These are phyloP conservation scores for Aspergillus heteromorphus DNA, from an alignment of 495 filamentous ascomycete species.

Conservation along the genomic window DNA sequence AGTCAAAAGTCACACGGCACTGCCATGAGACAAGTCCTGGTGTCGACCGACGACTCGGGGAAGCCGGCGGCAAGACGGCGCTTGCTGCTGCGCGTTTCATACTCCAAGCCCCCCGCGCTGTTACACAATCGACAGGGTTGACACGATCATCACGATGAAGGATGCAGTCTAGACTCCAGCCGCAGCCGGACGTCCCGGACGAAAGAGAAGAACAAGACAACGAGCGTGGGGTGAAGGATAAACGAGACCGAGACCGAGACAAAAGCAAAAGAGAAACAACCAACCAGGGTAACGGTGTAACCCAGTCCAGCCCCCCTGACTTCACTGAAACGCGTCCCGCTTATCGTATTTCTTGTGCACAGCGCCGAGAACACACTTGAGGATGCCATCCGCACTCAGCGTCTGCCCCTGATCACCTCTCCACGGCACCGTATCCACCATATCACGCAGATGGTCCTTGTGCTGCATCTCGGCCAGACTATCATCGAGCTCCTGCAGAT, in stretches of 20 bases:
- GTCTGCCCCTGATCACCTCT: conserved; percentile 34
- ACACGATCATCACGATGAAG: not conserved
- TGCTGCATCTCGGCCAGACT: conserved; percentile 49
- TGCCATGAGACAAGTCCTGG: not conserved
- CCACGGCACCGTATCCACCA: conserved; percentile 90
- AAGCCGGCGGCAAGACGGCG: conserved; percentile 4
- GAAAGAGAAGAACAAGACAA: not conserved
- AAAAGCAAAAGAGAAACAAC: conserved; percentile 11
- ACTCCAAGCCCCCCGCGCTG: not conserved
- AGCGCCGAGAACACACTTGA: conserved; percentile 79
- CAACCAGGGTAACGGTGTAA: too few relatives aligned
- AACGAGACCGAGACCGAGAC: conserved; percentile 3
- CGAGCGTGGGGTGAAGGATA: not conserved
- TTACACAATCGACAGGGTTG: not conserved
- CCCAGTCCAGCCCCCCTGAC: too few relatives aligned
- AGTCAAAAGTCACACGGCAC: not conserved
- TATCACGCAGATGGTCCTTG: conserved; percentile 64
- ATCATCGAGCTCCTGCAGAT: conserved; percentile 75
- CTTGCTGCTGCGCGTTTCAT: conserved; percentile 10
- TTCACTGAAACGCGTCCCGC: conserved; percentile 14
- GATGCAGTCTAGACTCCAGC: not conserved
- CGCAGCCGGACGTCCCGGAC: not conserved
- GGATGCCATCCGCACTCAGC: conserved; percentile 61
- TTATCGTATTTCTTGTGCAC: conserved; percentile 28
- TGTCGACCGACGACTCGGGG: too few relatives aligned